These are phyloP conservation scores for Wickerhamomyces bisporus DNA, from an alignment of 805 yeast genomes.

Conservation along the genomic window DNA sequence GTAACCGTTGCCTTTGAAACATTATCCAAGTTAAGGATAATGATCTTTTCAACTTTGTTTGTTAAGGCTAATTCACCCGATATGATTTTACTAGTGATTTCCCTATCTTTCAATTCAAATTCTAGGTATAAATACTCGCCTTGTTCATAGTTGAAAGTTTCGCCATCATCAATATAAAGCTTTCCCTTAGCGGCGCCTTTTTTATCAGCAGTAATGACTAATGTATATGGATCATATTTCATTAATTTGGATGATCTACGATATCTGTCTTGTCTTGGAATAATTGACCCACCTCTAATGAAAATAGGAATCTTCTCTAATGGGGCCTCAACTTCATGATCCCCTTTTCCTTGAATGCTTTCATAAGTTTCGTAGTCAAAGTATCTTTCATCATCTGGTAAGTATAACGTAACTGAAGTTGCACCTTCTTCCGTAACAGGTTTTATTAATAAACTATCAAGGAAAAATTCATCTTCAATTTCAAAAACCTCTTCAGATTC, in stretches of 20 bases:
- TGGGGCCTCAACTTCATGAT: slow-evolving; percentile 35
- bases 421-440: slow-evolving; percentile 66
- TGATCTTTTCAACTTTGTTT: slow-evolving; percentile 49
- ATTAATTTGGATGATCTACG: slow-evolving; percentile 77
- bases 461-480: slow-evolving; percentile 78
- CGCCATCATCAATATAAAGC: slow-evolving; percentile 83
- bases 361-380: slow-evolving; percentile 45
- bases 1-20: slow-evolving; percentile 21
- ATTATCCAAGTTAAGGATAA: slow-evolving; percentile 37
- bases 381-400: slow-evolving; percentile 46
- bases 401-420: slow-evolving; percentile 26
- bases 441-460: slow-evolving; percentile 76
- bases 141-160: slow-evolving; percentile 48
- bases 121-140: slow-evolving; percentile 46
- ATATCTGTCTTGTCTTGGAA: slow-evolving; percentile 62
- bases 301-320: slow-evolving; percentile 65
- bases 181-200: slow-evolving; percentile 49
- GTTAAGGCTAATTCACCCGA: slow-evolving; percentile 25
- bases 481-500: slow-evolving; percentile 41
- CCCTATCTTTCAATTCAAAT: slow-evolving; percentile 34
- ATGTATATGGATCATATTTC: slow-evolving; percentile 75
- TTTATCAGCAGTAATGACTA: slow-evolving; percentile 53
- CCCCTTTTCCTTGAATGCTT: slow-evolving; percentile 33
- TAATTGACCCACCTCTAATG: slow-evolving; percentile 73
- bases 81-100: slow-evolving; percentile 25